Conservation (phyloP, 1,284 basidiomycete species). For the Anthracocystis setariae region DNA sequence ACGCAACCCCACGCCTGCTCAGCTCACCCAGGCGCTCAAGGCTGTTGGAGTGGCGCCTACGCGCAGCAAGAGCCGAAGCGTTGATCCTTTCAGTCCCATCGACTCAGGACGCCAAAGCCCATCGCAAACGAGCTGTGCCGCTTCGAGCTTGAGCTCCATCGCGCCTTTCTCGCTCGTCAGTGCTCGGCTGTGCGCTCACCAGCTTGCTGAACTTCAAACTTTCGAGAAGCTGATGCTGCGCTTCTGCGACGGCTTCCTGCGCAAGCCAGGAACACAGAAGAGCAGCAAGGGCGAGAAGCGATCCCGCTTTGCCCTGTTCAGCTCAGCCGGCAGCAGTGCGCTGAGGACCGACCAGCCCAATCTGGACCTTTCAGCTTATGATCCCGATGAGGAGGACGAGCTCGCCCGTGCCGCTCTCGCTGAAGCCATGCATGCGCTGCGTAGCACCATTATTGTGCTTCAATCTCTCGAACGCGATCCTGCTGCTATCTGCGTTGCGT, state of each 20-base stretch:
- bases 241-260: conserved; percentile 56
- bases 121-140: conserved; percentile 12
- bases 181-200: conserved; percentile 52
- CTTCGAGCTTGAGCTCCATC: conserved; percentile 12
- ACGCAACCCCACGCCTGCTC: conserved; percentile 56
- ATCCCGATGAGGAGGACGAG: conserved; percentile 61
- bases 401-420: conserved; percentile 62
- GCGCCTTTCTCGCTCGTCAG: conserved; percentile 49
- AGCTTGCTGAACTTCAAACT: conserved; percentile 59
- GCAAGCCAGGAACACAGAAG: conserved; percentile 45
- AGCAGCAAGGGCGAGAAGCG: conserved; percentile 33
- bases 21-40: conserved; percentile 55
- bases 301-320: conserved; percentile 44
- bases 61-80: conserved; percentile 34
- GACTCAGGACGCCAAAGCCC: conserved; percentile 50
- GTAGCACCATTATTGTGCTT: conserved; percentile 57
- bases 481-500: conserved; percentile 40
- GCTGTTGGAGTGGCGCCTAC: conserved; percentile 49
- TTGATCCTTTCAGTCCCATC: conserved; percentile 13
- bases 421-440: conserved; percentile 63
- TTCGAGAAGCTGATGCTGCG: conserved; percentile 63
- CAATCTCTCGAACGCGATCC: conserved; percentile 58
- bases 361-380: conserved; percentile 37
- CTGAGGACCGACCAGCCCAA: conserved; percentile 26
- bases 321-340: conserved; percentile 17